Evolutionary conservation across 164 flowering plant genomes (phyloP).

Genomic region (Warburgia ugandensis): DNA sequence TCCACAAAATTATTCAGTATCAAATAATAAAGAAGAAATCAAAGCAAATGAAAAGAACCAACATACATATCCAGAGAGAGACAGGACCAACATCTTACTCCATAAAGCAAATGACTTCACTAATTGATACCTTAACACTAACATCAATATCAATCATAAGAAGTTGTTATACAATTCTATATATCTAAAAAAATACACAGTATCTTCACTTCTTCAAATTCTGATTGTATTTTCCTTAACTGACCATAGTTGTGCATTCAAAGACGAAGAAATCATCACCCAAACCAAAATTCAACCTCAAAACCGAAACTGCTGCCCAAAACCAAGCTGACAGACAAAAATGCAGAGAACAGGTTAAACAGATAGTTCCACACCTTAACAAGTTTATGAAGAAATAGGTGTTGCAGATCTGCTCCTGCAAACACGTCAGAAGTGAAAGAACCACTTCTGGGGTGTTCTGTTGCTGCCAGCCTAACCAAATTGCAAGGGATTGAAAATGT

Average conservation of each 20-base stretch:
- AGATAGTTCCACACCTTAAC: conserved; percentile 32
- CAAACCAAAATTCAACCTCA: neutral
- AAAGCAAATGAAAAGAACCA: neutral
- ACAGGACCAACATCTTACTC: neutral
- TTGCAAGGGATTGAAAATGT: conserved; percentile 40
- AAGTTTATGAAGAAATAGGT: conserved; percentile 23
- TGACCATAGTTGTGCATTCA: neutral
- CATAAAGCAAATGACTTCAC: neutral
- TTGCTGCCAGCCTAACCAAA: conserved; percentile 18
- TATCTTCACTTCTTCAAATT: too few relatives aligned
- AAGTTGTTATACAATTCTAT: too few relatives aligned
- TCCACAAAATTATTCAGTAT: neutral
- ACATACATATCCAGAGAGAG: neutral
- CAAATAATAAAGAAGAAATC: neutral
- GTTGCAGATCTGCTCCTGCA: conserved; percentile 34
- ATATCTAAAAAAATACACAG: too few relatives aligned
- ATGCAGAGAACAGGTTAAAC: neutral
- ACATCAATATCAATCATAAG: too few relatives aligned
- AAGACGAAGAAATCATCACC: neutral
- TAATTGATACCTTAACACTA: too few relatives aligned
- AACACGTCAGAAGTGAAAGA: conserved; percentile 22
- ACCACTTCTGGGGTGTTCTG: conserved; percentile 20
- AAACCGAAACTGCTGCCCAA: neutral
- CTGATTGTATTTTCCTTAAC: too few relatives aligned
- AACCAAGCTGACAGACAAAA: neutral